Percentiles rank a stretch among this genome's conserved stretches.
Conservation (phyloP, 73 alveolate genomes). For the Blepharisma stoltei region DNA sequence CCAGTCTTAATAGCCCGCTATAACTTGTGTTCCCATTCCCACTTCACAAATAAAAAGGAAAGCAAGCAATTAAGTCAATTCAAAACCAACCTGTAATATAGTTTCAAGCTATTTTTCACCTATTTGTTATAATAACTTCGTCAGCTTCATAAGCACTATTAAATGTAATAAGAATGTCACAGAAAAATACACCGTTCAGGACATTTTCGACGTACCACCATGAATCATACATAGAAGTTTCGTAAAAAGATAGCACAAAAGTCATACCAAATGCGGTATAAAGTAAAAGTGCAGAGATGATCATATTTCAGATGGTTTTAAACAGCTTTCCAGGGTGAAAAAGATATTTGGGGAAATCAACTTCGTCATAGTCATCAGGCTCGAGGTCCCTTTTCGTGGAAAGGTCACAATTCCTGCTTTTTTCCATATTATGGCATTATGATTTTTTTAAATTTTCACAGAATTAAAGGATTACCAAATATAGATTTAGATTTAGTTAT, state of each 20-base stretch:
- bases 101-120: conserved; percentile 32
- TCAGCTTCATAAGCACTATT: conserved; percentile 73
- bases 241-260: too few species aligned
- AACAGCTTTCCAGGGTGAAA: not conserved
- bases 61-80: conserved; percentile 63
- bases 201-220: conserved; percentile 36
- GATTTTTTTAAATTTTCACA: too few species aligned
- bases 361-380: too few species aligned
- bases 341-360: not conserved
- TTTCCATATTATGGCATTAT: too few species aligned
- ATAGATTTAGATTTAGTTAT: too few species aligned
- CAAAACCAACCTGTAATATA: conserved; percentile 69
- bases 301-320: too few species aligned
- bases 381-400: too few species aligned
- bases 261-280: too few species aligned
- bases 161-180: conserved; percentile 61
- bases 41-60: conserved; percentile 39
- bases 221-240: not conserved
- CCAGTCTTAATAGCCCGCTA: conserved; percentile 37
- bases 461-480: too few species aligned
- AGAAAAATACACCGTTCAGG: conserved; percentile 55
- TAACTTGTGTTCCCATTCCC: not conserved
- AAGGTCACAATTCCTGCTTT: too few species aligned
- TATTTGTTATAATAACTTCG: conserved; percentile 50
- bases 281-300: too few species aligned